These are phyloP conservation scores for Glycyrrhiza uralensis DNA, from an alignment of 306 rosid species.

Conservation along the genomic window DNA sequence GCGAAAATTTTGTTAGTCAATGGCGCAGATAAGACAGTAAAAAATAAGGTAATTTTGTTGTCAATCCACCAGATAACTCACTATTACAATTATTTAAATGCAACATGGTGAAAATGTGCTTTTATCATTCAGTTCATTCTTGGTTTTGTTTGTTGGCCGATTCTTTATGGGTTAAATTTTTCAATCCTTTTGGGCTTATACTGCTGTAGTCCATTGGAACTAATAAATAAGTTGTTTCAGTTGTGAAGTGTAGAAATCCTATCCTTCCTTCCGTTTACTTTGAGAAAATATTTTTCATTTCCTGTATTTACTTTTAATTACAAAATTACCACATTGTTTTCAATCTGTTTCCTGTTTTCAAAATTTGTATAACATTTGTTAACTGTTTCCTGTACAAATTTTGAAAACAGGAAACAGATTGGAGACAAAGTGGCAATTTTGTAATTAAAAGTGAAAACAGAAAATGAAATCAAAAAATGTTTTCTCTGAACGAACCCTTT, in stretches of 20 bases:
- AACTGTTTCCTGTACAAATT: too few species aligned
- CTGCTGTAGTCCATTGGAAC: background rate
- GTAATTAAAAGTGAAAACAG: too few species aligned
- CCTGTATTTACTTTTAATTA: too few species aligned
- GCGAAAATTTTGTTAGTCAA: conserved; percentile 75
- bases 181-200: conserved; percentile 11
- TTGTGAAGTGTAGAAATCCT: background rate
- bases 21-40: conserved; percentile 73
- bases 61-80: background rate
- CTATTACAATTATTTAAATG: background rate
- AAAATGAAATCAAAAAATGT: too few species aligned
- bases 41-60: conserved; percentile 66
- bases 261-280: background rate
- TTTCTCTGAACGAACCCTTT: too few species aligned
- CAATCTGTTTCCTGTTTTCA: too few species aligned
- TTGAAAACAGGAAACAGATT: too few species aligned
- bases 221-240: background rate
- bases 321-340: too few species aligned
- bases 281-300: too few species aligned
- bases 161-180: background rate
- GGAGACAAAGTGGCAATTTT: too few species aligned
- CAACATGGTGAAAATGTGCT: background rate
- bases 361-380: too few species aligned
- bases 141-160: background rate
- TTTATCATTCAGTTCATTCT: conserved; percentile 1